Base-by-base conservation (phyloP, 2,329 filamentous ascomycete species). In the Polytolypa hystricis region DNA sequence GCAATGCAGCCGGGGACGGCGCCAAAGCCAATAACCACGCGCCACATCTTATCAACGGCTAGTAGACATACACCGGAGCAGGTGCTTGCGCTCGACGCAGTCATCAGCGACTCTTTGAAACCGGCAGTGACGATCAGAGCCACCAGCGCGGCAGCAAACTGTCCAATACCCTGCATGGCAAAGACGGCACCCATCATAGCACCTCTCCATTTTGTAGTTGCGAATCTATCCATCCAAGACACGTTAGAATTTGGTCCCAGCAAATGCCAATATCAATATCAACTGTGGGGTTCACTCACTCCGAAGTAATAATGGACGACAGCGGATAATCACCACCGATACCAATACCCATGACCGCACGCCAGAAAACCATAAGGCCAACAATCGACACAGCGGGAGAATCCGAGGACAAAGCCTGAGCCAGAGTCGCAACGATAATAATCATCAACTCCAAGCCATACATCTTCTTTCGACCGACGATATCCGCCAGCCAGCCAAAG, bases 151-250 rank as follows among this genome's bases (percentile, higher is more conserved):
- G 80, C 83, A 17, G 67, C 69, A 37, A 91, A 77, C 59, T 91
- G 84, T 14, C 84, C 84, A 35, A 91, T 71, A 45, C 84, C 83
- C 57, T 93, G 84, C 81, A 87, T 89, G 47, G 83, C 81, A 52
- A 91, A 91, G 37, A 91, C 84, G 11, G 81, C 71, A 21, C 76
- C 81, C 79, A 93, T 87, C 79, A 91, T 91, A 45, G 82, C 82
- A 47, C 83, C 84, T 58, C 84, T 69, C 77, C 82, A 87, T 60
- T 81, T 85, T 36, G 83, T 89, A 3, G 81, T 87, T 8, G 84
- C 82, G 51, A 91, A 91, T 49, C 74, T 76, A 46, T 9, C n/a
- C n/a, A n/a, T n/a, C 10, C 29, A 7, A 15, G 5, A 15, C 14
- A 11, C 17, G 11, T 39, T 11, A 42, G 25, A 14, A 12, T 17